Conservation (phyloP, 495 filamentous ascomycete species). For the Neurospora sp. region DNA sequence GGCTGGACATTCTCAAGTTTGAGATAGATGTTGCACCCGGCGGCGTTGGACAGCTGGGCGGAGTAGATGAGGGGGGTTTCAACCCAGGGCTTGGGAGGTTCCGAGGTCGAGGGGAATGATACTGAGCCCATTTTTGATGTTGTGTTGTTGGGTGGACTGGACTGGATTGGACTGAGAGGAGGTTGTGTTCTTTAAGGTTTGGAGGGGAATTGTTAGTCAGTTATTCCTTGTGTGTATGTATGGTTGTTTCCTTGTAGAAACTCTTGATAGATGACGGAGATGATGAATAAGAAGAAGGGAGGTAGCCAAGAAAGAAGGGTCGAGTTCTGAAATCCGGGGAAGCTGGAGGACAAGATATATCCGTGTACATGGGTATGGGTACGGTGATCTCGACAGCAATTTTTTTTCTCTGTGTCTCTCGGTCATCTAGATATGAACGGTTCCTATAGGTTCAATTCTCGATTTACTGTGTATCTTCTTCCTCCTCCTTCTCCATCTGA, state of each 20-base stretch:
- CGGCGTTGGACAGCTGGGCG: conserved; percentile 52
- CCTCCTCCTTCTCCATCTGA: background rate
- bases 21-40: conserved; percentile 73
- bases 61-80: conserved; percentile 66
- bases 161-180: background rate
- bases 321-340: background rate
- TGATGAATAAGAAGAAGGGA: background rate
- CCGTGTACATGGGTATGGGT: background rate
- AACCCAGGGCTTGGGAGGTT: conserved; percentile 50
- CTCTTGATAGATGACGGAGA: background rate
- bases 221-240: background rate
- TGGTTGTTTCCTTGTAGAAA: background rate
- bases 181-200: background rate
- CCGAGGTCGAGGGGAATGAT: conserved; percentile 3
- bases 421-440: background rate
- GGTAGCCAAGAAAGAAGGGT: background rate
- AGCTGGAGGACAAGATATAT: background rate
- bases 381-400: background rate
- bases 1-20: conserved; percentile 94
- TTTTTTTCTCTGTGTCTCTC: background rate
- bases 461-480: background rate
- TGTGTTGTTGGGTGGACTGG: background rate
- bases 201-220: background rate
- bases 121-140: conserved; percentile 27
- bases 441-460: background rate